Conservation (phyloP, 768 basidiomycete genomes). For the Leucosporidium scottii region DNA sequence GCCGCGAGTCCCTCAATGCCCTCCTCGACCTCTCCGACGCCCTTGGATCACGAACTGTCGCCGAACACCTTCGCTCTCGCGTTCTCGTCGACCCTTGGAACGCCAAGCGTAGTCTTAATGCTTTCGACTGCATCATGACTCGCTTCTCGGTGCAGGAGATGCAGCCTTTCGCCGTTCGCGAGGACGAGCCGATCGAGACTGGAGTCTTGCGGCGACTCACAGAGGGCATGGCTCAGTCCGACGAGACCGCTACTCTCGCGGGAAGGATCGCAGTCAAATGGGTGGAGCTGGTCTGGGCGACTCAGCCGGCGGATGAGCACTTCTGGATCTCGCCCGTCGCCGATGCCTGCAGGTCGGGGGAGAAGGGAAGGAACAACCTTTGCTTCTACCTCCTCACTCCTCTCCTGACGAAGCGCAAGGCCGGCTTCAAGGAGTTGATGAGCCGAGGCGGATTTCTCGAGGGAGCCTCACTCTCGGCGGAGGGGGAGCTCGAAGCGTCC, state of each 20-base stretch:
- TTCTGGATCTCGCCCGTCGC: conserved; percentile 18
- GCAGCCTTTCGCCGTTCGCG: neutral
- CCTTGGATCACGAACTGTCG: neutral
- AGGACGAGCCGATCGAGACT: neutral
- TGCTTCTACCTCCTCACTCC: conserved; percentile 17
- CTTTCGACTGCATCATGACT: conserved; percentile 12
- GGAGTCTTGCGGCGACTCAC: conserved; percentile 13
- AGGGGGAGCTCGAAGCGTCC: conserved; percentile 22
- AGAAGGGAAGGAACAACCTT: conserved; percentile 7
- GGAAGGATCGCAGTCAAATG: conserved; percentile 18
- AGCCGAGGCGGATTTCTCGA: conserved; percentile 5
- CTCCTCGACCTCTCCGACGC: conserved; percentile 15
- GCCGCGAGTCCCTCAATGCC: conserved; percentile 1
- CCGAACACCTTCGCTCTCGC: conserved; percentile 8
- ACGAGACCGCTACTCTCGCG: conserved; percentile 24
- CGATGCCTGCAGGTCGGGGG: conserved; percentile 2
- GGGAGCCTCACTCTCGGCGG: neutral
- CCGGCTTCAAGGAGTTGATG: conserved; percentile 6
- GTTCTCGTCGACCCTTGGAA: conserved; percentile 23
- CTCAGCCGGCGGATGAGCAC: too few species aligned
- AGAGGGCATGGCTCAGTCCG: conserved; percentile 16
- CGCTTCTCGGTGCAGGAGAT: conserved; percentile 5
- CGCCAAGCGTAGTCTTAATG: conserved; percentile 17
- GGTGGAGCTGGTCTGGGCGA: conserved; percentile 20
- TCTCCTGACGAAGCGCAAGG: conserved; percentile 7